Evolutionary conservation across 306 rosid genomes (phyloP).

Genomic region (Glycine tomentella): DNA sequence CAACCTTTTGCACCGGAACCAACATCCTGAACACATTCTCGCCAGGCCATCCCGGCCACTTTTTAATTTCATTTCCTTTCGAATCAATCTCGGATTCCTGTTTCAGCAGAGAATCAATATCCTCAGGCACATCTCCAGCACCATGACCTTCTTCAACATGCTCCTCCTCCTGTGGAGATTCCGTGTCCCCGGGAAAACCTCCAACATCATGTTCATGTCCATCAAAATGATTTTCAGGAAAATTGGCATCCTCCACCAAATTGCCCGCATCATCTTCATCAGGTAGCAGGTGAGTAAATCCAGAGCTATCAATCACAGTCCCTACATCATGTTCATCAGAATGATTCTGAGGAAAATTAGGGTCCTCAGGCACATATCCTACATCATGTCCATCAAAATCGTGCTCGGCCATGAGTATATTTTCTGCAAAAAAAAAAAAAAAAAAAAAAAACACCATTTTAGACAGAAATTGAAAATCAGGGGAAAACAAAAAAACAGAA

Average conservation of each 20-base stretch:
- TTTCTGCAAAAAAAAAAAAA: constrained; percentile 34
- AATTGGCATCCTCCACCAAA: constrained; percentile 24
- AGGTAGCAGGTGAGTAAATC: constrained; percentile 34
- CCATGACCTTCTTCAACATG: constrained; percentile 51
- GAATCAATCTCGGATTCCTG: constrained; percentile 49
- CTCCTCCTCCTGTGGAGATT: constrained; percentile 40
- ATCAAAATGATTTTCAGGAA: constrained; percentile 37
- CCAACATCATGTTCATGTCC: constrained; percentile 40
- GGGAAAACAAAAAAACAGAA: background rate
- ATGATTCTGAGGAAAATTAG: constrained; percentile 36
- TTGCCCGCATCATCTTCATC: constrained; percentile 42
- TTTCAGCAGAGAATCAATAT: constrained; percentile 33
- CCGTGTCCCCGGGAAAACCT: constrained; percentile 35
- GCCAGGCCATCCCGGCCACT: constrained; percentile 98
- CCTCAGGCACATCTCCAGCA: constrained; percentile 41
- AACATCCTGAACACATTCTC: constrained; percentile 90
- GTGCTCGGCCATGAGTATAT: constrained; percentile 43
- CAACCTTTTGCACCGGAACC: constrained; percentile 83
- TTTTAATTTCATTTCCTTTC: constrained; percentile 61
- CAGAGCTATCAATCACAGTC: constrained; percentile 35
- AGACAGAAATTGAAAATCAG: background rate
- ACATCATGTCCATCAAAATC: constrained; percentile 46
- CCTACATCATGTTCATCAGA: constrained; percentile 45
- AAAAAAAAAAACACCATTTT: background rate
- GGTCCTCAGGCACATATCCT: constrained; percentile 50